Evolutionary conservation across 768 basidiomycete species (phyloP).

Genomic region (Trametes gibbosa): DNA sequence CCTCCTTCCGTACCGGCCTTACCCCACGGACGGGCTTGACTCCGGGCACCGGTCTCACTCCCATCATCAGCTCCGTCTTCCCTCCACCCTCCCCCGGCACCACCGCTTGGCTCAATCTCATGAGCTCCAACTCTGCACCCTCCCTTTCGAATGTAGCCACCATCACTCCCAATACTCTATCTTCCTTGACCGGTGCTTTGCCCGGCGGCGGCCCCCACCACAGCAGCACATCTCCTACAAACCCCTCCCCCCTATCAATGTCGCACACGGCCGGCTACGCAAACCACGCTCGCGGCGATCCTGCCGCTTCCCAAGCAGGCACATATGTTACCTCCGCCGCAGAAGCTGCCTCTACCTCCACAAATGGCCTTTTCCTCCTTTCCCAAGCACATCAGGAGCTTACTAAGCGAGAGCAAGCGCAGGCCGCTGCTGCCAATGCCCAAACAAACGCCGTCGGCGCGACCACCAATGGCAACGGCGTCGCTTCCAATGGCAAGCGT

Average conservation of each 20-base stretch:
- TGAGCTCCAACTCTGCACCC: slow-evolving; percentile 52
- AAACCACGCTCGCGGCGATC: slow-evolving; percentile 13
- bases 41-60: slow-evolving; percentile 82
- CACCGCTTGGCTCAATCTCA: slow-evolving; percentile 89
- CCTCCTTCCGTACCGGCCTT: slow-evolving; percentile 79
- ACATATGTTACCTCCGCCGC: slow-evolving; percentile 41
- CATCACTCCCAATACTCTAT: slow-evolving; percentile 68
- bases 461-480: slow-evolving; percentile 11
- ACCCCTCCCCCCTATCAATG: slow-evolving; percentile 36
- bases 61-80: slow-evolving; percentile 57
- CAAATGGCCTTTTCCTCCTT: slow-evolving; percentile 91
- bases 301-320: slow-evolving; percentile 1
- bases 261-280: slow-evolving; percentile 26
- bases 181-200: slow-evolving; percentile 77
- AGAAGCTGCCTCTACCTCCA: slow-evolving; percentile 67
- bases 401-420: slow-evolving; percentile 89
- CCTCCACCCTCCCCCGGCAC: slow-evolving; percentile 87
- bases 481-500: slow-evolving; percentile 42
- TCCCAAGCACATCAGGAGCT: slow-evolving; percentile 96
- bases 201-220: slow-evolving; percentile 51
- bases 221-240: slow-evolving; percentile 64
- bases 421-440: slow-evolving; percentile 36
- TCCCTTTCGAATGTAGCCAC: slow-evolving; percentile 33
- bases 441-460: not conserved
- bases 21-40: slow-evolving; percentile 86